These are phyloP conservation scores for Kluyveromyces lactis DNA, from an alignment of 805 yeast genomes.

Conservation along the genomic window DNA sequence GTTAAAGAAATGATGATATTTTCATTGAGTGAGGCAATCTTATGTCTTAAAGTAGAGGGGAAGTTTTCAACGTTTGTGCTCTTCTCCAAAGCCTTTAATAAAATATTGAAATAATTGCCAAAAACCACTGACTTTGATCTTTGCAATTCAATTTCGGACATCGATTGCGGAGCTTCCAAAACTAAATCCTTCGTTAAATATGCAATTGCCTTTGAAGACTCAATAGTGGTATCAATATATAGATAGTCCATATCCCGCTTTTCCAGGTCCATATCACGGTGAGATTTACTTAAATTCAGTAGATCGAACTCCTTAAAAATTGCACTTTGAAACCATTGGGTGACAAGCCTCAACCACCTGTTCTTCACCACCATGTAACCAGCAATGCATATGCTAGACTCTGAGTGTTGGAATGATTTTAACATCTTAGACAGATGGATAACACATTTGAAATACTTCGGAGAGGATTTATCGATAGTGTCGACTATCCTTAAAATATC, in stretches of 20 bases:
- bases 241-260: slow-evolving; percentile 39
- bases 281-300: slow-evolving; percentile 26
- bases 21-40: slow-evolving; percentile 48
- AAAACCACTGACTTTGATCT: slow-evolving; percentile 54
- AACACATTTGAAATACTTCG: slow-evolving; percentile 25
- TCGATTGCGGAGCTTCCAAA: slow-evolving; percentile 50
- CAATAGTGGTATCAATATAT: slow-evolving; percentile 53
- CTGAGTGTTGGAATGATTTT: slow-evolving; percentile 25
- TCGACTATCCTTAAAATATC: slow-evolving; percentile 21
- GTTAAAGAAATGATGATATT: slow-evolving; percentile 59
- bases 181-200: slow-evolving; percentile 47
- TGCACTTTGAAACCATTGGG: slow-evolving; percentile 49
- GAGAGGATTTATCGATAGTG: slow-evolving; percentile 16
- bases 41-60: slow-evolving; percentile 39
- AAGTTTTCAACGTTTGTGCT: slow-evolving; percentile 29
- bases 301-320: slow-evolving; percentile 34
- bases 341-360: slow-evolving; percentile 35
- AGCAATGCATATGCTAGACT: slow-evolving; percentile 18
- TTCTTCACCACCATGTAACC: slow-evolving; percentile 45
- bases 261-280: slow-evolving; percentile 28
- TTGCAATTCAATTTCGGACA: slow-evolving; percentile 42
- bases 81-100: slow-evolving; percentile 37
- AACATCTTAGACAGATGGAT: slow-evolving; percentile 30
- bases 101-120: slow-evolving; percentile 60
- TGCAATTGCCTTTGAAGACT: slow-evolving; percentile 52